Evolutionary conservation across 768 basidiomycete genomes (phyloP).

Genomic region (Suillus sp.): DNA sequence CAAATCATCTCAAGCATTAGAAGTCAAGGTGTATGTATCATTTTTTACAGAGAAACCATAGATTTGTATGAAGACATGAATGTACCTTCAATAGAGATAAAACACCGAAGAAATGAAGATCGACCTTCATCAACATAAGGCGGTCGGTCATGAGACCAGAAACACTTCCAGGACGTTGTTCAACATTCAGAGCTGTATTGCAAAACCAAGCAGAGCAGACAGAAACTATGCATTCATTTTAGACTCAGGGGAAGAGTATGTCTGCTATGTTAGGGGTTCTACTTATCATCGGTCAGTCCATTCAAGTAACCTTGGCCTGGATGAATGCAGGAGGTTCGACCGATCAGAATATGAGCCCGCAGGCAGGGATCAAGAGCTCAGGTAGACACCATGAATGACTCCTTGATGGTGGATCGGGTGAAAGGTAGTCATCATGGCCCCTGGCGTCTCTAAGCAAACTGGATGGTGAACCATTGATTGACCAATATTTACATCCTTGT

Average conservation of each 20-base stretch:
- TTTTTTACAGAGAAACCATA: neutral
- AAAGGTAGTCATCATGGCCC: conserved; percentile 1
- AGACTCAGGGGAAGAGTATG: conserved; percentile 39
- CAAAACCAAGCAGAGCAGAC: conserved; percentile 35
- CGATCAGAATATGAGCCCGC: conserved; percentile 23
- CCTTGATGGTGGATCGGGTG: no score
- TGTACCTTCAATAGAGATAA: neutral
- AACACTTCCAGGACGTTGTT: neutral
- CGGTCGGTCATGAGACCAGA: neutral
- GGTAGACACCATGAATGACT: no score
- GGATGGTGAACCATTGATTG: no score
- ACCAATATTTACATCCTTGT: no score
- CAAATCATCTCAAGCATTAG: neutral
- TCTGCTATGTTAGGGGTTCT: conserved; percentile 29
- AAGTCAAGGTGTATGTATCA: neutral
- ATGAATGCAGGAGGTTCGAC: conserved; percentile 8
- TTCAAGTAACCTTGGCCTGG: conserved; percentile 44
- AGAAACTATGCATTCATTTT: conserved; percentile 42
- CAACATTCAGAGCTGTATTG: conserved; percentile 21
- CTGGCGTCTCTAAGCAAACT: no score
- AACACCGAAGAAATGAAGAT: neutral
- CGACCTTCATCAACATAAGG: neutral
- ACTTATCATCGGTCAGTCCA: conserved; percentile 27
- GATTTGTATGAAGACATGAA: neutral
- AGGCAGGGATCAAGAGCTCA: conserved; percentile 2